Evolutionary conservation across 768 basidiomycete species (phyloP).

Genomic region (Pleurotus salmoneostramineus): DNA sequence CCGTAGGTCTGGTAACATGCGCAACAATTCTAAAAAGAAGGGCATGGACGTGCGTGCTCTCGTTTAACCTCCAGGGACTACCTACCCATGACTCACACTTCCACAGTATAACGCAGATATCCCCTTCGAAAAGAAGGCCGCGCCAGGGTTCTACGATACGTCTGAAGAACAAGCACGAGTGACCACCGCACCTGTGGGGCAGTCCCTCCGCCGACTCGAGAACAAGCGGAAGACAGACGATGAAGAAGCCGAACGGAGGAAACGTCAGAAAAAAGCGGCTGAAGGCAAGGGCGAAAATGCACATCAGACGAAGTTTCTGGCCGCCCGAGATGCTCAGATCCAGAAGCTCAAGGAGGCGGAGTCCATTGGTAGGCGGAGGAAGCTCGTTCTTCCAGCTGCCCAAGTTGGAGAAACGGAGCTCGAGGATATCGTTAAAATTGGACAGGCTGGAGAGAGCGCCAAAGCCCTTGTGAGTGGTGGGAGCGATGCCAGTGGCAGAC

Average conservation of each 20-base stretch:
- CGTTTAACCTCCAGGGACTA: not conserved
- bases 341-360: constrained; percentile 98
- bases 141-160: constrained; percentile 95
- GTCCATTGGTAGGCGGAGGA: constrained; percentile 84
- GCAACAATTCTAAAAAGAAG: constrained; percentile 91
- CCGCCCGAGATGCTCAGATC: constrained; percentile 97
- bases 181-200: constrained; percentile 86
- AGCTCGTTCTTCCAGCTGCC: constrained; percentile 79
- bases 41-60: constrained; percentile 82
- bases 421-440: constrained; percentile 99
- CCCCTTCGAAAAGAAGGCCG: constrained; percentile 96
- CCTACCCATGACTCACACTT: constrained; percentile 5
- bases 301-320: constrained; percentile 90
- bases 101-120: constrained; percentile 94
- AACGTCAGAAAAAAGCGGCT: constrained; percentile 70
- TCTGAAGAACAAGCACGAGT: constrained; percentile 88
- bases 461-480: constrained; percentile 81
- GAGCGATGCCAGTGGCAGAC: constrained; percentile 77
- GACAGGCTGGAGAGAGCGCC: constrained; percentile 86
- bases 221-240: constrained; percentile 94
- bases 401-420: constrained; percentile 94
- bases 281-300: constrained; percentile 57
- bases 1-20: constrained; percentile 52
- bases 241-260: constrained; percentile 90
- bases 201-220: constrained; percentile 86